These are phyloP conservation scores for Chlamydomonas urium DNA, from an alignment of 139 green algal species.

Conservation along the genomic window DNA sequence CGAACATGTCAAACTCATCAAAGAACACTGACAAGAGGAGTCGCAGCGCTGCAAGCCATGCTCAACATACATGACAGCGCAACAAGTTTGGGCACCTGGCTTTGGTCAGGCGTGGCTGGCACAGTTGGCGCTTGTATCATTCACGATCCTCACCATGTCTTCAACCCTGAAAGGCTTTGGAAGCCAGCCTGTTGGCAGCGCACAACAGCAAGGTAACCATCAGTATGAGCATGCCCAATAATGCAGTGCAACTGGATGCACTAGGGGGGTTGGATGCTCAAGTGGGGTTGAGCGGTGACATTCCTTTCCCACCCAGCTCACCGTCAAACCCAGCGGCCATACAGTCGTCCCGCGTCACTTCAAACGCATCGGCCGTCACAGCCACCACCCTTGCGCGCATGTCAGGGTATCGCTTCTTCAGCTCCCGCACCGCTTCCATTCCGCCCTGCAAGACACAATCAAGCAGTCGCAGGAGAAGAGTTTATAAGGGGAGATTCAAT, in stretches of 20 bases:
- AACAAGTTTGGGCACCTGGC: background rate
- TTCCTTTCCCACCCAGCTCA: background rate
- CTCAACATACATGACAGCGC: background rate
- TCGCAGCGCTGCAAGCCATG: background rate
- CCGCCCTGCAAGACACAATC: slow-evolving; percentile 1
- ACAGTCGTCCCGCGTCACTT: slow-evolving; percentile 69
- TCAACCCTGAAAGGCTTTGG: slow-evolving; percentile 75
- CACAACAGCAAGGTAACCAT: no score
- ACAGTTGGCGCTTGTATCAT: slow-evolving; percentile 8
- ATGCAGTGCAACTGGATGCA: no score
- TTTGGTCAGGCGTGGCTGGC: background rate
- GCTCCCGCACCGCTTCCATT: slow-evolving; percentile 8
- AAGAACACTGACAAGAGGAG: background rate
- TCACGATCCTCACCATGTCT: slow-evolving; percentile 55
- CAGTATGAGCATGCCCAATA: no score
- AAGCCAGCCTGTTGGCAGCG: slow-evolving; percentile 6
- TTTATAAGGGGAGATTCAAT: no score
- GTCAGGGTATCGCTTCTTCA: background rate
- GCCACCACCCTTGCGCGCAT: slow-evolving; percentile 36
- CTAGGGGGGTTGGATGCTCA: background rate
- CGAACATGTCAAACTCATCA: background rate
- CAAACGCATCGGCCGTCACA: slow-evolving; percentile 76
- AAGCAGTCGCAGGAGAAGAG: no score
- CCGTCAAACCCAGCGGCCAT: slow-evolving; percentile 66
- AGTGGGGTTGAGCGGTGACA: background rate